phyloP scores from a whole-genome alignment of 768 basidiomycete genomes.

The Leccinum subtestaceum region DNA sequence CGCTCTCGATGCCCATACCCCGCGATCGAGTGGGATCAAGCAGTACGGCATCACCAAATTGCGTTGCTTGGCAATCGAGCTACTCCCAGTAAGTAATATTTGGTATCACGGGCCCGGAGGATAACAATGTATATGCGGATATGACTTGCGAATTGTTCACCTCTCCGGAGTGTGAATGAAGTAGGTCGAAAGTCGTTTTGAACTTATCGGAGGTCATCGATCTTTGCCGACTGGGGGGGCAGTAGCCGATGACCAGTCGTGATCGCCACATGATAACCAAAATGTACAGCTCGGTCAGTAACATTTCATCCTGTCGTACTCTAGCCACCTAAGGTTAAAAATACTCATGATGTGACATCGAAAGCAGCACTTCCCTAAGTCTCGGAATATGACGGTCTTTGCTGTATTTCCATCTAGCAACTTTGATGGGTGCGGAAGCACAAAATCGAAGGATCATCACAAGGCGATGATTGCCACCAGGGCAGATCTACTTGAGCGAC shows the following conservation, averaged over 20 bases:
- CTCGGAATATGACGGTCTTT: neutral
- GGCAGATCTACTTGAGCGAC: neutral
- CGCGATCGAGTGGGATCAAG: too few relatives aligned
- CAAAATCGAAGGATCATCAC: neutral
- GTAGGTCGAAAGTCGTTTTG: too few relatives aligned
- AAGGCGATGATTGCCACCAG: neutral
- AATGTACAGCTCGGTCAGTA: neutral
- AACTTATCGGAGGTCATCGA: too few relatives aligned
- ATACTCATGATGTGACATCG: neutral
- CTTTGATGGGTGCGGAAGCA: neutral
- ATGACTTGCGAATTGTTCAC: too few relatives aligned
- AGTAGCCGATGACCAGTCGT: neutral
- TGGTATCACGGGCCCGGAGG: too few relatives aligned
- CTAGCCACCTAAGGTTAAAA: neutral
- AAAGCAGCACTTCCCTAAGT: neutral
- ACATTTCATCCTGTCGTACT: neutral
- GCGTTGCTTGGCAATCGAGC: too few relatives aligned
- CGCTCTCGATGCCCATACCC: too few relatives aligned
- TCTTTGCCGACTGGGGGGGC: neutral
- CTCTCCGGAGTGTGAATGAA: too few relatives aligned
- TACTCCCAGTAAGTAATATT: too few relatives aligned
- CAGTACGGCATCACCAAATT: too few relatives aligned
- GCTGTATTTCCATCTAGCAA: neutral
- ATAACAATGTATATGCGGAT: too few relatives aligned
- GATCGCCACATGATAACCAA: neutral